A percentile compares a stretch with the other conserved stretches of the same genome.
These are phyloP conservation scores for Apiotrichum mycotoxinovorans DNA, from an alignment of 1,284 basidiomycete genomes.

Conservation along the genomic window DNA sequence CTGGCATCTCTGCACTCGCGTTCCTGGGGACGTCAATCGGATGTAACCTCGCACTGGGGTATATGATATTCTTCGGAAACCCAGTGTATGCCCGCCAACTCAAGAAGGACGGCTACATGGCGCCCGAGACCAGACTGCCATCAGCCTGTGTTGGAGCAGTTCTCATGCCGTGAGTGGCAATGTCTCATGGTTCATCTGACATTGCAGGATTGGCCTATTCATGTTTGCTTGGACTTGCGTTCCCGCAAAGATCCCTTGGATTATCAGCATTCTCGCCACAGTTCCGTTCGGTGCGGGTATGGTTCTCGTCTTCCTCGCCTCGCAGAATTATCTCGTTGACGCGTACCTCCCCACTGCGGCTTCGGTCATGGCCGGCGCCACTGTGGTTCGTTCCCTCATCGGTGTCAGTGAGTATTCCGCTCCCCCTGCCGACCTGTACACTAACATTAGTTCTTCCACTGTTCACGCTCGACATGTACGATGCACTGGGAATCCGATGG, in stretches of 20 bases:
- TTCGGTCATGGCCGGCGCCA: constrained; percentile 63
- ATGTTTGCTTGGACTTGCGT: constrained; percentile 55
- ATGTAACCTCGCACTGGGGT: constrained; percentile 56
- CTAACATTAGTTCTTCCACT: constrained; percentile 53
- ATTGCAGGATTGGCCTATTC: constrained; percentile 12
- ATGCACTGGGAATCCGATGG: constrained; percentile 59
- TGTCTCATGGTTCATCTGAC: too few relatives aligned
- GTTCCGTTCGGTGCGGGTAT: constrained; percentile 57
- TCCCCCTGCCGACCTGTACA: constrained; percentile 54
- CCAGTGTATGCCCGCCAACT: constrained; percentile 22
- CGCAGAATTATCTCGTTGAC: constrained; percentile 59
- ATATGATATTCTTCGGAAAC: constrained; percentile 51
- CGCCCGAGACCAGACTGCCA: constrained; percentile 57
- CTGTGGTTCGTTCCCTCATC: constrained; percentile 61
- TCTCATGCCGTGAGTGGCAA: constrained; percentile 50
- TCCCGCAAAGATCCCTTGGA: constrained; percentile 57
- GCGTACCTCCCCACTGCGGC: constrained; percentile 54
- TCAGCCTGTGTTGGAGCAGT: constrained; percentile 58
- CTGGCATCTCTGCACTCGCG: constrained; percentile 58
- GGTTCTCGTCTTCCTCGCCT: constrained; percentile 30
- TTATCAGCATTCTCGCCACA: constrained; percentile 60
- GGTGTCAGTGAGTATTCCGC: constrained; percentile 55
- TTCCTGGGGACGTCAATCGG: constrained; percentile 63
- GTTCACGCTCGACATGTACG: constrained; percentile 58
- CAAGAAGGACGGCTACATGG: constrained; percentile 21